phyloP scores from a whole-genome alignment of 495 filamentous ascomycete species.

The Tuber brumale region DNA sequence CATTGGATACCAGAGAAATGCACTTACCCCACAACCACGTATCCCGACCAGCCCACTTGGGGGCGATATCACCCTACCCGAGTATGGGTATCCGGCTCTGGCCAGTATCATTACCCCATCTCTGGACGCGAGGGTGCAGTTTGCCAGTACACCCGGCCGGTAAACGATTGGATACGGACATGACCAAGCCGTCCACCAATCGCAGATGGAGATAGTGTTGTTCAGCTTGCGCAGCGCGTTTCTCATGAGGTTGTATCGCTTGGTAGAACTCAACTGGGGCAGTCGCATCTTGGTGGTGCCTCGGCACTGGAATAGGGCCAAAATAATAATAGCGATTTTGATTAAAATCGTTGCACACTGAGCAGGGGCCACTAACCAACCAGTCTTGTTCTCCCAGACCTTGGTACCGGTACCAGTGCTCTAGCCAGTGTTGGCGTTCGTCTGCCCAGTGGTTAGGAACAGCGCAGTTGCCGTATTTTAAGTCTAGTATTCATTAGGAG shows the following conservation, averaged over 20 bases:
- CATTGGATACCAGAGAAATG: background rate
- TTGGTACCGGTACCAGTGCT: slow-evolving; percentile 30
- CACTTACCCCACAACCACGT: slow-evolving; percentile 25
- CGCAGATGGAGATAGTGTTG: slow-evolving; percentile 58
- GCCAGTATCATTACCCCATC: slow-evolving; percentile 51
- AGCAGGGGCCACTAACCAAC: background rate
- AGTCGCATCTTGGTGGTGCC: slow-evolving; percentile 51
- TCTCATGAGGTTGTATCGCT: slow-evolving; percentile 54
- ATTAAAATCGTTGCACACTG: slow-evolving; percentile 10
- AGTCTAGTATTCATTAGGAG: slow-evolving; percentile 48
- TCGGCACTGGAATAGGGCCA: slow-evolving; percentile 42
- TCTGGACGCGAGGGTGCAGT: slow-evolving; percentile 46
- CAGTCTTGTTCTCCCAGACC: slow-evolving; percentile 26
- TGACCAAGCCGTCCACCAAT: slow-evolving; percentile 56
- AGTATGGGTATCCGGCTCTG: slow-evolving; percentile 48
- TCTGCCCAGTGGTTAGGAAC: slow-evolving; percentile 26
- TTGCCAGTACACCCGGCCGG: background rate
- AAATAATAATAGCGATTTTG: slow-evolving; percentile 44
- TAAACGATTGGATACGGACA: background rate
- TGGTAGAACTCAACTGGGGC: slow-evolving; percentile 49
- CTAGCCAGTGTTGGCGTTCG: slow-evolving; percentile 30
- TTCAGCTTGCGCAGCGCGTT: slow-evolving; percentile 53
- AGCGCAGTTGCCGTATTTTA: slow-evolving; percentile 65
- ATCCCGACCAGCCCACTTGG: slow-evolving; percentile 14
- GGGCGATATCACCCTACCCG: slow-evolving; percentile 49